phyloP scores from a whole-genome alignment of 768 basidiomycete genomes.

The Amyloporia xantha region DNA sequence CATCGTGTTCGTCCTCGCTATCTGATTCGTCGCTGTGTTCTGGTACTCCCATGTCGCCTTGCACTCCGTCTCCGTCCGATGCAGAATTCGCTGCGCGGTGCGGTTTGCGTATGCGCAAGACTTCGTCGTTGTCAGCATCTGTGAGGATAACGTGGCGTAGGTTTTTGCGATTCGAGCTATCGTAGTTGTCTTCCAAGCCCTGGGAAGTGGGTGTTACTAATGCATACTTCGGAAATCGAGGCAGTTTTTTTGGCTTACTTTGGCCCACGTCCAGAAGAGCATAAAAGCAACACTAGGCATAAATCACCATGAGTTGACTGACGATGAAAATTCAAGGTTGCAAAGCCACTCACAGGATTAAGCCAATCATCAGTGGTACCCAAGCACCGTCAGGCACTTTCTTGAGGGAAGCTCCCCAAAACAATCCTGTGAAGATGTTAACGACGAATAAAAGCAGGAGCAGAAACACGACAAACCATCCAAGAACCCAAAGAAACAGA shows the following conservation, averaged over 20 bases:
- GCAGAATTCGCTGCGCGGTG: no score
- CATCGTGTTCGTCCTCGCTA: not conserved
- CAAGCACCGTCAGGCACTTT: conserved; percentile 63
- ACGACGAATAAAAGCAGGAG: not conserved
- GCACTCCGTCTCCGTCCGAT: conserved; percentile 14
- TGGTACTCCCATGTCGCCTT: conserved; percentile 10
- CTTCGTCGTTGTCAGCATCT: conserved; percentile 18
- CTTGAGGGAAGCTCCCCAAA: conserved; percentile 58
- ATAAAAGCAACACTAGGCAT: conserved; percentile 36
- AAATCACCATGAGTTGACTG: no score
- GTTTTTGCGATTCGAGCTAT: conserved; percentile 46
- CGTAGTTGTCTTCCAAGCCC: conserved; percentile 57
- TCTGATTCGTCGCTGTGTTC: no score
- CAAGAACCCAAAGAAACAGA: conserved; percentile 54
- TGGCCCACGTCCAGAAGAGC: conserved; percentile 64
- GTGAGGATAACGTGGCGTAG: conserved; percentile 49
- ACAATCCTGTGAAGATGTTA: conserved; percentile 29
- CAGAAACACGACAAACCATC: conserved; percentile 34
- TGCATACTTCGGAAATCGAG: no score
- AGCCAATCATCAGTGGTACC: conserved; percentile 57
- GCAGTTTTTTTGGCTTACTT: no score
- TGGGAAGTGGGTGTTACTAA: no score
- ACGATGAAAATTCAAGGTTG: no score
- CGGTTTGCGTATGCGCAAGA: conserved; percentile 1
- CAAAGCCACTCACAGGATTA: conserved; percentile 33